phyloP scores from a whole-genome alignment of 345 rosid genomes.

The Geranium rotundifolium region DNA sequence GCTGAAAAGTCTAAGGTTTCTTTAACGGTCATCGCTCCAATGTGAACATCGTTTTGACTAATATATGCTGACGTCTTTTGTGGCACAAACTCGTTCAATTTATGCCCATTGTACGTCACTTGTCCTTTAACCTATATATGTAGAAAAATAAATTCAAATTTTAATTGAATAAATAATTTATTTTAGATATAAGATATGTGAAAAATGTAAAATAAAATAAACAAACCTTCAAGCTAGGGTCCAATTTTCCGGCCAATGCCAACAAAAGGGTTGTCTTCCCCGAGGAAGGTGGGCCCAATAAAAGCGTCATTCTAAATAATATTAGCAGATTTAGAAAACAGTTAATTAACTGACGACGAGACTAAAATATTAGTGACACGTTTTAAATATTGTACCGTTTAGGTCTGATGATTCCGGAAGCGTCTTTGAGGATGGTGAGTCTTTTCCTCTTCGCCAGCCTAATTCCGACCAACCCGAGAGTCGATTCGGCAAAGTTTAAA shows the following conservation, averaged over 20 bases:
- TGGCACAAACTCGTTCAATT: conserved; percentile 57
- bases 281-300: conserved; percentile 85
- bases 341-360: too few relatives aligned
- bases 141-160: neutral
- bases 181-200: neutral
- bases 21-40: conserved; percentile 80
- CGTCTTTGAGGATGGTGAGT: conserved; percentile 72
- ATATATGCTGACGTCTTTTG: conserved; percentile 85
- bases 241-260: conserved; percentile 74
- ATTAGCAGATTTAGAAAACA: too few relatives aligned
- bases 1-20: conserved; percentile 94
- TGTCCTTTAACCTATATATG: conserved; percentile 50
- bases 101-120: conserved; percentile 61
- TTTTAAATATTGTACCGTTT: too few relatives aligned
- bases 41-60: conserved; percentile 86
- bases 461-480: conserved; percentile 42
- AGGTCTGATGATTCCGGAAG: conserved; percentile 63
- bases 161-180: neutral
- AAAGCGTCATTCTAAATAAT: conserved; percentile 54
- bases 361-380: too few relatives aligned
- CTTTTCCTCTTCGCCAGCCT: conserved; percentile 47
- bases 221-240: conserved; percentile 47
- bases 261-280: conserved; percentile 78
- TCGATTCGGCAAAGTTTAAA: conserved; percentile 59
- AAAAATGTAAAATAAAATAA: neutral